phyloP scores from a whole-genome alignment of 2,329 filamentous ascomycete genomes.

The Sporothrix dimorphospora region DNA sequence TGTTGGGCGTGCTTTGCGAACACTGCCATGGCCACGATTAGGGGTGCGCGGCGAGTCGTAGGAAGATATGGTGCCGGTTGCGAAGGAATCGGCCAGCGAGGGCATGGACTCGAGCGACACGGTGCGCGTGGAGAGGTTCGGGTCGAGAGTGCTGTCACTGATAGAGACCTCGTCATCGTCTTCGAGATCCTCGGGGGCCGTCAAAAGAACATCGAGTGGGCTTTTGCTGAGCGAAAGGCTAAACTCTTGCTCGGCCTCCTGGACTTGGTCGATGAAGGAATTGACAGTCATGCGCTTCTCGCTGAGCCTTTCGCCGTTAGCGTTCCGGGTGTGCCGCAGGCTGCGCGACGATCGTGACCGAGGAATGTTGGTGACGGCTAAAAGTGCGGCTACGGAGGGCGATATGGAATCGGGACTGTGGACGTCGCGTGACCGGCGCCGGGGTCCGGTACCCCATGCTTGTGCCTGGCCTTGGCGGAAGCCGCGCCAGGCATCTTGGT shows the following conservation, averaged over 20 bases:
- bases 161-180: conserved; percentile 51
- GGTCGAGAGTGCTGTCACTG: conserved; percentile 58
- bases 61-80: conserved; percentile 54
- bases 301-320: conserved; percentile 19
- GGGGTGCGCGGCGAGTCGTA: conserved; percentile 53
- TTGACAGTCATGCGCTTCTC: conserved; percentile 56
- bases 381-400: conserved; percentile 61
- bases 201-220: conserved; percentile 62
- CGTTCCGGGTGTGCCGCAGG: background rate
- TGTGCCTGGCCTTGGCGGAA: conserved; percentile 14
- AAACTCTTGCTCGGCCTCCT: conserved; percentile 61
- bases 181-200: conserved; percentile 60
- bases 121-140: conserved; percentile 57
- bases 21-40: conserved; percentile 39
- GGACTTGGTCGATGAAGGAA: conserved; percentile 57
- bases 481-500: conserved; percentile 29
- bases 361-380: conserved; percentile 66
- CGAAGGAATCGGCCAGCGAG: conserved; percentile 60
- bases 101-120: conserved; percentile 65
- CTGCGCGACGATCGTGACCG: conserved; percentile 46
- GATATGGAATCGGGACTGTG: conserved; percentile 60
- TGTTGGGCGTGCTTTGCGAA: conserved; percentile 47
- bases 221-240: conserved; percentile 57
- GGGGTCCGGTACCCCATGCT: background rate
- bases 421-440: conserved; percentile 40